Evolutionary conservation across 2,329 filamentous ascomycete genomes (phyloP), one percentile per base, ranked within the genome.

Genomic region (Grosmannia clavigera): DNA sequence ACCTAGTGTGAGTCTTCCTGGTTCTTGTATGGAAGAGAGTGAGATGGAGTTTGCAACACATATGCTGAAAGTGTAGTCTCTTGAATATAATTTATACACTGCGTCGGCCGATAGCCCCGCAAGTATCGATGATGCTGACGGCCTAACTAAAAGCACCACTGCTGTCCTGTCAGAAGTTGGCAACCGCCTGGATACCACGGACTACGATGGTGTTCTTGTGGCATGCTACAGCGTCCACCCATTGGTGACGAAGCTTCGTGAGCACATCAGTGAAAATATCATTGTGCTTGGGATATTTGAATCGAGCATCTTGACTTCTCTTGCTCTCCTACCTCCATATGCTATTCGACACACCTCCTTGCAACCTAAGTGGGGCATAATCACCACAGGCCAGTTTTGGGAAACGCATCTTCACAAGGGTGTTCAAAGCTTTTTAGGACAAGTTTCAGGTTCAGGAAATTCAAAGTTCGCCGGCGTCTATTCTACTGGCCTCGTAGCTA

Each of bases 211-310:
- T n/a, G 85, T 95, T 63, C 79, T 96, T 0, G 81, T 96, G 2
- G 91, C 91, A 25, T 96, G 92, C 74, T 97, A 90, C 75, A 94
- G 88, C 62, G 83, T 87, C 1, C 91, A 96, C 68, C 84, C 87
- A 0, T 79, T 96, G 0, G 88, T 95, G 0, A 71, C 76, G 0
- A 71, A 78, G 56, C 74, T 95, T 16, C 71, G 67, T 70, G 58
- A 72, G 6, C 53, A 63, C 27, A 60, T 68, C 14, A 63, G 63
- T 27, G 61, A 65, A 16, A 65, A 64, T 11, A 61, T 81, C 74
- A 71, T 83, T 40, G 85, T 90, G 5, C 85, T 83, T 0, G 92
- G 92, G 6, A 96, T 97, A 60, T 94, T 96, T 68, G 92, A 96
- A 72, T 87, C 90, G 0, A 90, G 86, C 67, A 77, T 96, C 16